Percentiles rank a stretch among this genome's conserved stretches.
Evolutionary conservation across 1,139 yeast species (phyloP).

Genomic region (Kluyveromyces sp.): DNA sequence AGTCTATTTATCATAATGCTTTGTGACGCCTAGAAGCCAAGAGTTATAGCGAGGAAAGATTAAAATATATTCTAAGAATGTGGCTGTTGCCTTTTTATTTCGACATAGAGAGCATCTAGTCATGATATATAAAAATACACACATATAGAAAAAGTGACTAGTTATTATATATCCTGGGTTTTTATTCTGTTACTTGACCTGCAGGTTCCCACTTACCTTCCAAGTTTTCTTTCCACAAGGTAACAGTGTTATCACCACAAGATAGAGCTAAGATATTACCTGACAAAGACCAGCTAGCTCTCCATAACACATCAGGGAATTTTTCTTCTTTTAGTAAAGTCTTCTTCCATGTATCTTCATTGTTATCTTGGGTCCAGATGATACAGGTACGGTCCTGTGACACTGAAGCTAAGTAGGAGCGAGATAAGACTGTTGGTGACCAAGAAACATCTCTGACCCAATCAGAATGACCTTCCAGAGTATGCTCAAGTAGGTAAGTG

Average conservation of each 20-base stretch:
- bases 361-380: slow-evolving; percentile 80
- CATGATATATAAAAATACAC: too few relatives aligned
- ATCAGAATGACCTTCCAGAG: slow-evolving; percentile 84
- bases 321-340: slow-evolving; percentile 65
- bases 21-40: too few relatives aligned
- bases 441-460: slow-evolving; percentile 99
- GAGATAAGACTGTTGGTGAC: slow-evolving; percentile 86
- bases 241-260: slow-evolving; percentile 93
- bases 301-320: slow-evolving; percentile 97
- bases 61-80: too few relatives aligned
- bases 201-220: slow-evolving; percentile 96
- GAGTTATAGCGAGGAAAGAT: too few relatives aligned
- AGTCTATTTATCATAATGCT: too few relatives aligned
- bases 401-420: slow-evolving; percentile 93
- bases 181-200: slow-evolving; percentile 79
- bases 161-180: too few relatives aligned
- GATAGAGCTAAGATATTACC: slow-evolving; percentile 94
- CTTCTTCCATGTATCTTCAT: slow-evolving; percentile 71
- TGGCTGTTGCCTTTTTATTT: too few relatives aligned
- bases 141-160: too few relatives aligned
- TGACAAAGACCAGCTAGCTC: slow-evolving; percentile 94
- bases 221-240: slow-evolving; percentile 92
- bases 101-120: too few relatives aligned
- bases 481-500: slow-evolving; percentile 65
- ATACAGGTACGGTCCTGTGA: slow-evolving; percentile 94